Evolutionary conservation across 495 filamentous ascomycete genomes (phyloP), one percentile per base, ranked within the genome.

Genomic region (Penicillium cataractarum): DNA sequence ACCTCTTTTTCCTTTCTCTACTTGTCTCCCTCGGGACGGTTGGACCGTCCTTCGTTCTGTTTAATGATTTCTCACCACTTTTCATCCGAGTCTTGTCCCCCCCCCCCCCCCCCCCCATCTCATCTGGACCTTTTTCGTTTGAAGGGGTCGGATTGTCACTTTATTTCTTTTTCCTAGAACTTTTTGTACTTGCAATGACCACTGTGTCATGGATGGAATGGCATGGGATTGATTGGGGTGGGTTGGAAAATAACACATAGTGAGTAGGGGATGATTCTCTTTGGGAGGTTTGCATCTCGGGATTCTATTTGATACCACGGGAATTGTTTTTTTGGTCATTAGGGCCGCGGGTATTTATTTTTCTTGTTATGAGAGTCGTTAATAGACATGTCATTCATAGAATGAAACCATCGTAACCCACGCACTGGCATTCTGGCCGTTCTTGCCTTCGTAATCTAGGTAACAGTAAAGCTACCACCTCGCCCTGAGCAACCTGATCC

Each of bases 361-460:
- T 32, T 29, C 35, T 54, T 32, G 6, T 29, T 26, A 57, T 61
- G 56, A 58, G 37, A 62, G 60, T 66, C 63, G 62, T 57, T 58
- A 66, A 69, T 69, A 64, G 64, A 69, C 57, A 53, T 64, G 44
- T 59, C 54, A 55, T 64, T 52, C 39, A 56, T 46, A 46, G 57
- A 62, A 69, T 64, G 66, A 66, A 57, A 60, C 46, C 33, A 12
- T 31, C 29, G 49, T n/a, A n/a, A n/a, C n/a, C n/a, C n/a, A n/a
- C n/a, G n/a, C n/a, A n/a, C n/a, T n/a, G n/a, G n/a, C n/a, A 48
- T 12, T 48, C 8, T 48, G 21, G 7, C 39, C 37, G 15, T 17
- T 3, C 15, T 39, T 39, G n/a, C n/a, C n/a, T n/a, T n/a, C n/a
- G n/a, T n/a, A n/a, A n/a, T n/a, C n/a, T n/a, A n/a, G n/a, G n/a